These are phyloP conservation scores for Lipomyces anomalus DNA, from an alignment of 805 yeast genomes.

Conservation along the genomic window DNA sequence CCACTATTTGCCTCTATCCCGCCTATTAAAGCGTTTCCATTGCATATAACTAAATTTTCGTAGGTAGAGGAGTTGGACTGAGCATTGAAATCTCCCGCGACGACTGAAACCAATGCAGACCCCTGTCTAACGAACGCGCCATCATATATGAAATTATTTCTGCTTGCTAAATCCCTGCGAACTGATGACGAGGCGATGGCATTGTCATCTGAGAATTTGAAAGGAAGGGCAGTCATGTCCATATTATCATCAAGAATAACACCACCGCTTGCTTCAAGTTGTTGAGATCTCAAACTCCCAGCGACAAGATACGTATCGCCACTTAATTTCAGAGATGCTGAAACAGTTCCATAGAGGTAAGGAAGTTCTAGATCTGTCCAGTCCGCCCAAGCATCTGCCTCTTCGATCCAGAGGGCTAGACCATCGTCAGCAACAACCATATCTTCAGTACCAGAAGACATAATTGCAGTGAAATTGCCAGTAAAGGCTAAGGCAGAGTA, in stretches of 20 bases:
- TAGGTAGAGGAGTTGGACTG: conserved; percentile 26
- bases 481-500: conserved; percentile 27
- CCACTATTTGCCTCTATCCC: conserved; percentile 24
- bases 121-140: conserved; percentile 46
- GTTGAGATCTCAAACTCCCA: conserved; percentile 10
- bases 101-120: conserved; percentile 35
- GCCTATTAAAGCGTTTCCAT: conserved; percentile 26
- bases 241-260: conserved; percentile 2
- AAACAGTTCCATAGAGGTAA: conserved; percentile 10
- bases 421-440: conserved; percentile 12
- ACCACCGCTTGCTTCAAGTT: conserved; percentile 13
- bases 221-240: conserved; percentile 6
- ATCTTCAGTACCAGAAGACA: neutral
- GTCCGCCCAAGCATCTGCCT: conserved; percentile 10
- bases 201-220: neutral
- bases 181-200: neutral
- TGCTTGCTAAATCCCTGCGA: neutral
- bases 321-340: conserved; percentile 6
- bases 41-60: conserved; percentile 30
- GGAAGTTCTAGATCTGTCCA: conserved; percentile 10
- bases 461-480: conserved; percentile 24
- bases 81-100: conserved; percentile 53
- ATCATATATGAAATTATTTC: too few species aligned
- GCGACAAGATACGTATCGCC: conserved; percentile 10
- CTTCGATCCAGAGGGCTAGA: conserved; percentile 25